Conservation (phyloP, 345 rosid genomes). For the Eucalyptus pauciflora region DNA sequence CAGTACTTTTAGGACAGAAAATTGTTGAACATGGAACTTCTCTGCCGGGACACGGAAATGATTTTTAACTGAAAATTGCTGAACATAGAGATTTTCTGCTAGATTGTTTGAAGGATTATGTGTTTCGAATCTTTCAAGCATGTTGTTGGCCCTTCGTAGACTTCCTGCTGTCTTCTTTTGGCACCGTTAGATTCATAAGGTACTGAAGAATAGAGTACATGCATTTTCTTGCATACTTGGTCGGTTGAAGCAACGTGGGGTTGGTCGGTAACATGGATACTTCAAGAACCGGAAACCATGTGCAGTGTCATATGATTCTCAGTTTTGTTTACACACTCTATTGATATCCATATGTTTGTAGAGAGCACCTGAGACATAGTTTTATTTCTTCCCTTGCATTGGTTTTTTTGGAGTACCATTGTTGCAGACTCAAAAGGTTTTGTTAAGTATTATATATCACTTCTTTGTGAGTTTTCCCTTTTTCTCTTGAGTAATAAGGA, state of each 20-base stretch:
- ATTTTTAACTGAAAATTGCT: neutral
- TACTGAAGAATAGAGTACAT: neutral
- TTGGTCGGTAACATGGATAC: neutral
- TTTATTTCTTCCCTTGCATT: neutral
- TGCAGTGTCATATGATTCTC: neutral
- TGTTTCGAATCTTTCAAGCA: neutral
- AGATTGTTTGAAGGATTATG: neutral
- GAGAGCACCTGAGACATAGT: neutral
- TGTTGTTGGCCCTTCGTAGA: neutral
- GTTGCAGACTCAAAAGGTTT: neutral
- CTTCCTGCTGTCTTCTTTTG: neutral
- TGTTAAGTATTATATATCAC: neutral
- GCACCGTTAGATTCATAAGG: neutral
- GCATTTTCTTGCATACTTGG: neutral
- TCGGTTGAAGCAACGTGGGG: neutral
- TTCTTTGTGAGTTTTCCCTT: neutral
- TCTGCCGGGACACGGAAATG: neutral
- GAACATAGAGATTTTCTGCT: neutral
- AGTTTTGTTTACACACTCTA: neutral
- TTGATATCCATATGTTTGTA: neutral
- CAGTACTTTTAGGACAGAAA: neutral
- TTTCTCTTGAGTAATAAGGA: neutral
- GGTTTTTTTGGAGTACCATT: neutral
- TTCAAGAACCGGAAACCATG: neutral
- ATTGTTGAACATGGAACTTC: neutral